Percentiles rank a stretch among this genome's conserved stretches.
phyloP scores from a whole-genome alignment of 306 rosid genomes.

The Cicer bijugum region DNA sequence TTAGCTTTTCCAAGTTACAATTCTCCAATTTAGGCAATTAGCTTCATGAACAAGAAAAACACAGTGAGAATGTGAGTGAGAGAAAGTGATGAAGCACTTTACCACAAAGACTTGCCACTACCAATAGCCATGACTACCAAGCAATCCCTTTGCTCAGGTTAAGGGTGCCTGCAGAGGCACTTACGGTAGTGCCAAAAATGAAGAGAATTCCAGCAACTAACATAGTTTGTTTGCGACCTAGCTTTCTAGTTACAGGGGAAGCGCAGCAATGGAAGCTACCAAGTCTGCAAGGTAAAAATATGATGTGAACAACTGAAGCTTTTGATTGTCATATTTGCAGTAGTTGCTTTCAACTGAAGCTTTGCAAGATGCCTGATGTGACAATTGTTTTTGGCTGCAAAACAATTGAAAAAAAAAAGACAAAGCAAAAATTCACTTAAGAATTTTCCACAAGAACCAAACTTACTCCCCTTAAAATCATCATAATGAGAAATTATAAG shows the following conservation, averaged over 20 bases:
- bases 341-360: slow-evolving; percentile 61
- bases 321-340: slow-evolving; percentile 80
- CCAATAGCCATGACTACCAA: too few species aligned
- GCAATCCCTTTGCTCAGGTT: background rate
- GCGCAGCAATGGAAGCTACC: slow-evolving; percentile 66
- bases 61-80: too few species aligned
- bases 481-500: slow-evolving; percentile 23
- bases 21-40: too few species aligned
- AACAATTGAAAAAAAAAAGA: background rate
- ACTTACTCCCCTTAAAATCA: slow-evolving; percentile 7
- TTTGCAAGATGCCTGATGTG: slow-evolving; percentile 88
- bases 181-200: slow-evolving; percentile 59
- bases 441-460: slow-evolving; percentile 20
- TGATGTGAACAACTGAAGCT: slow-evolving; percentile 75
- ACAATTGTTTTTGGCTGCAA: slow-evolving; percentile 77
- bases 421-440: slow-evolving; percentile 1
- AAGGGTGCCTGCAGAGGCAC: slow-evolving; percentile 52
- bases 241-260: slow-evolving; percentile 55
- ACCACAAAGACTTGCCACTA: too few species aligned
- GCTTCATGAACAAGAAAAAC: too few species aligned
- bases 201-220: slow-evolving; percentile 70
- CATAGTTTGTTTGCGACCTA: slow-evolving; percentile 70
- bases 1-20: too few species aligned
- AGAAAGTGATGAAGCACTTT: too few species aligned
- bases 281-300: slow-evolving; percentile 80